A percentile compares a stretch with the other conserved stretches of the same genome.
These are phyloP conservation scores for Annulohypoxylon moriforme DNA, from an alignment of 495 filamentous ascomycete species.

Conservation along the genomic window DNA sequence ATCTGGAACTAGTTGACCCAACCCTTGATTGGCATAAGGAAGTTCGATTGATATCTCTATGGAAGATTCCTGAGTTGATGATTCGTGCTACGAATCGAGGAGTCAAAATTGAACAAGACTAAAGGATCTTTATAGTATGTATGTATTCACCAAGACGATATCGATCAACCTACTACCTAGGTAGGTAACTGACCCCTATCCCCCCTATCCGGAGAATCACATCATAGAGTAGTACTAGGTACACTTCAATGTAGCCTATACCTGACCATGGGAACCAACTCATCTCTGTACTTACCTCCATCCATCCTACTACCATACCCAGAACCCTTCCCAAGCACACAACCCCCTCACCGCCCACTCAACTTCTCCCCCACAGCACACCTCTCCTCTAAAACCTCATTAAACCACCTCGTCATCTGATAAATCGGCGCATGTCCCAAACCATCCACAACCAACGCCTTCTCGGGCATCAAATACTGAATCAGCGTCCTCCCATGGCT, in stretches of 20 bases:
- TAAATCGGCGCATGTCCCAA: slow-evolving; percentile 69
- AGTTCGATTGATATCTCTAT: slow-evolving; percentile 34
- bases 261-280: too few relatives aligned
- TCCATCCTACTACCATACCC: too few relatives aligned
- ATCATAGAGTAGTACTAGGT: too few relatives aligned
- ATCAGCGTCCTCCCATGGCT: slow-evolving; percentile 64
- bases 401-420: slow-evolving; percentile 66
- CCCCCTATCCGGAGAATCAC: too few relatives aligned
- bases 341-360: slow-evolving; percentile 10
- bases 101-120: slow-evolving; percentile 23
- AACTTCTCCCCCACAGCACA: slow-evolving; percentile 25
- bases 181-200: too few relatives aligned
- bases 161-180: too few relatives aligned
- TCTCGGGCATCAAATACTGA: slow-evolving; percentile 55
- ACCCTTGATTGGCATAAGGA: slow-evolving; percentile 44
- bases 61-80: slow-evolving; percentile 47
- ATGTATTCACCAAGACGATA: too few relatives aligned
- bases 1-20: slow-evolving; percentile 43
- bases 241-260: too few relatives aligned
- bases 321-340: too few relatives aligned
- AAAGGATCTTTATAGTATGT: not conserved
- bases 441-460: slow-evolving; percentile 61
- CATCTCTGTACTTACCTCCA: too few relatives aligned
- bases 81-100: slow-evolving; percentile 38
- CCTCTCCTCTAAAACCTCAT: slow-evolving; percentile 53